Evolutionary conservation across 768 basidiomycete genomes (phyloP), one percentile per base, ranked within the genome.

Genomic region (Dendrothele bispora): DNA sequence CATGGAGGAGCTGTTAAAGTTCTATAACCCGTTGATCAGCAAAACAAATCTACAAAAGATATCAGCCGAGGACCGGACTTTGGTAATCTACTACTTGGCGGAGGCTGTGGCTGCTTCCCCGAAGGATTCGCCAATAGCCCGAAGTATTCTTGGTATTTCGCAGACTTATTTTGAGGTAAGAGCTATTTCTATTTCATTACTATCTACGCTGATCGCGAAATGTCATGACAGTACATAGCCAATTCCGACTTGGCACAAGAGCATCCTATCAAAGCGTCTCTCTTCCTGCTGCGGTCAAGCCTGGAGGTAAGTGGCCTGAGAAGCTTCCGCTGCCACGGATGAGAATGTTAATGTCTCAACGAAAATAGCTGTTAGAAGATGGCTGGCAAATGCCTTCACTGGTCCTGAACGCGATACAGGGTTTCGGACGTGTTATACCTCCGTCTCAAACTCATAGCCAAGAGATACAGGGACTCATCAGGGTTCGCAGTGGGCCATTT

Each of bases 401-500:
- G 53, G 58, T 81, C 32, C 52, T 66, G 21, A 55, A 64, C 30
- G 60, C 65, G 15, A 56, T 78, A 51, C 61, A 58, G 50, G 56
- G 53, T 20, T 48, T 71, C 26, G 22, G 57, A 49, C 63, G 59
- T 54, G 58, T 58, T 18, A 61, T 66, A 58, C 53, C 57, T 27
- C 53, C 58, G 46, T 42, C 61, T 11, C 55, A 49, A 44, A 51
- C 48, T 50, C 59, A 56, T 50, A 55, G 37, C 52, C 56, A 49
- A 55, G 70, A 68, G 49, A 58, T 78, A 28, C 66, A 72, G 62
- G 61, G 61, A 47, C 69, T 78, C 51, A 73, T 78, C 48, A 80
- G 73, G 79, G 79, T 81, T 79, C 76, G 79, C 75, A 73, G 57
- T 69, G 72, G 72, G 61, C 71, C 59, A 57, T 61, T 70, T 66